Evolutionary conservation across 768 basidiomycete genomes (phyloP).

Genomic region (Boletus rex-veris): DNA sequence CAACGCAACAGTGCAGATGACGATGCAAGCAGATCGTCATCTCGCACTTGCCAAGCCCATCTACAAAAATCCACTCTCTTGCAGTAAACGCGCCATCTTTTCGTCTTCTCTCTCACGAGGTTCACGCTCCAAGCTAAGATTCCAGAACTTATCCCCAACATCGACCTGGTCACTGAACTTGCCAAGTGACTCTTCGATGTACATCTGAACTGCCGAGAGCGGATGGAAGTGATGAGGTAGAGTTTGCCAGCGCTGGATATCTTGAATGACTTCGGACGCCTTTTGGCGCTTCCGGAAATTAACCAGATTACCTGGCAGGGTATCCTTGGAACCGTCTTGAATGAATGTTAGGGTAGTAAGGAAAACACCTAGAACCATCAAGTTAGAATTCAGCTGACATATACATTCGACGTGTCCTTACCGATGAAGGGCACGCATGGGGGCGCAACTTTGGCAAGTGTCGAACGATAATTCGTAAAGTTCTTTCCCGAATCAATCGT

Average conservation of each 20-base stretch:
- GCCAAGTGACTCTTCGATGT: slow-evolving; percentile 75
- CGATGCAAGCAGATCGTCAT: slow-evolving; percentile 5
- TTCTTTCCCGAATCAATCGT: slow-evolving; percentile 93
- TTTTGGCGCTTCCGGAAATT: slow-evolving; percentile 96
- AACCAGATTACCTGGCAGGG: slow-evolving; percentile 71
- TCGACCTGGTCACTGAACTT: slow-evolving; percentile 66
- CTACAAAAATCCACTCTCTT: slow-evolving; percentile 84
- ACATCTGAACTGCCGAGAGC: slow-evolving; percentile 64
- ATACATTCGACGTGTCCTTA: slow-evolving; percentile 33
- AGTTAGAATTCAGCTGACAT: background rate
- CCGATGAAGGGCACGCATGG: slow-evolving; percentile 98
- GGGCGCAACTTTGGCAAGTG: slow-evolving; percentile 77
- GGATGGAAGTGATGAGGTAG: slow-evolving; percentile 81
- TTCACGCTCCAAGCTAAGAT: slow-evolving; percentile 80
- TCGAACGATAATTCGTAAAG: slow-evolving; percentile 85
- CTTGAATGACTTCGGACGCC: slow-evolving; percentile 93
- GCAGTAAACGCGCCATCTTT: slow-evolving; percentile 87
- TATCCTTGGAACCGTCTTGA: slow-evolving; percentile 93
- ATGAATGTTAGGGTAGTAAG: slow-evolving; percentile 96
- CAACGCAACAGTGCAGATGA: slow-evolving; percentile 16
- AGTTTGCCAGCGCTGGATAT: slow-evolving; percentile 95
- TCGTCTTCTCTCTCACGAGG: slow-evolving; percentile 95
- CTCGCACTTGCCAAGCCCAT: slow-evolving; percentile 1
- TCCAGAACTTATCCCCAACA: slow-evolving; percentile 78
- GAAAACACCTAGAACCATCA: slow-evolving; percentile 69